These are phyloP conservation scores for Chimonanthus salicifolius DNA, from an alignment of 164 flowering plant species.

Conservation along the genomic window DNA sequence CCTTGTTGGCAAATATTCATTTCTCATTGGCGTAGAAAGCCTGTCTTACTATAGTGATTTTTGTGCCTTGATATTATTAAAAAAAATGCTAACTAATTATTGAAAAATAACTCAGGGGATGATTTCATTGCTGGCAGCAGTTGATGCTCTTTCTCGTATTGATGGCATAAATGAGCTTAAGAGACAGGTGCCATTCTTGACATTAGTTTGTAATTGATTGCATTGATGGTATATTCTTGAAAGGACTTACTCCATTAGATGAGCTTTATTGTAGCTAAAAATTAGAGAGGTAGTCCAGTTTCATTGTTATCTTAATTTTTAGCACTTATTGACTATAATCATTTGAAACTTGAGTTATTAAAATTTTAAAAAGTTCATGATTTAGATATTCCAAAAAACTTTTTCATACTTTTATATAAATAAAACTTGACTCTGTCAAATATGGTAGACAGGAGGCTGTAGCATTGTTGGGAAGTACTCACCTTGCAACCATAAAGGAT, in stretches of 20 bases:
- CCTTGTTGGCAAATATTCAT: constrained; percentile 4
- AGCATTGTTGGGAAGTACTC: too few relatives aligned
- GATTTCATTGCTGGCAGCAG: constrained; percentile 87
- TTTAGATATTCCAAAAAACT: neutral
- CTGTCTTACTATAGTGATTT: neutral
- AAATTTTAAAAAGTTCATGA: too few relatives aligned
- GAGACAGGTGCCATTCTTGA: constrained; percentile 51
- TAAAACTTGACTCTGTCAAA: neutral
- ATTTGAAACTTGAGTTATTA: neutral
- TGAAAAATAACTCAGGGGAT: constrained; percentile 51
- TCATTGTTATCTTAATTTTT: neutral
- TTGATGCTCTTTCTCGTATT: constrained; percentile 81
- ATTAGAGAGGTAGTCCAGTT: neutral
- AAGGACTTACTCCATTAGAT: neutral
- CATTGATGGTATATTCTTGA: neutral
- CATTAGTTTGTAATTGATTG: neutral
- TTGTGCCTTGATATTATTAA: neutral
- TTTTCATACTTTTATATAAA: neutral
- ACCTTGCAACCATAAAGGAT: too few relatives aligned
- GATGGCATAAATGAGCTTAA: constrained; percentile 48
- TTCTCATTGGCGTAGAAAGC: neutral
- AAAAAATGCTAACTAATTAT: constrained; percentile 1
- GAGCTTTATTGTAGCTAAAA: neutral
- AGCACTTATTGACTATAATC: neutral
- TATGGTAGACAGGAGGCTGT: too few relatives aligned